Conservation (phyloP, 108 stramenopile species). For the Schizochytrium sp. region DNA sequence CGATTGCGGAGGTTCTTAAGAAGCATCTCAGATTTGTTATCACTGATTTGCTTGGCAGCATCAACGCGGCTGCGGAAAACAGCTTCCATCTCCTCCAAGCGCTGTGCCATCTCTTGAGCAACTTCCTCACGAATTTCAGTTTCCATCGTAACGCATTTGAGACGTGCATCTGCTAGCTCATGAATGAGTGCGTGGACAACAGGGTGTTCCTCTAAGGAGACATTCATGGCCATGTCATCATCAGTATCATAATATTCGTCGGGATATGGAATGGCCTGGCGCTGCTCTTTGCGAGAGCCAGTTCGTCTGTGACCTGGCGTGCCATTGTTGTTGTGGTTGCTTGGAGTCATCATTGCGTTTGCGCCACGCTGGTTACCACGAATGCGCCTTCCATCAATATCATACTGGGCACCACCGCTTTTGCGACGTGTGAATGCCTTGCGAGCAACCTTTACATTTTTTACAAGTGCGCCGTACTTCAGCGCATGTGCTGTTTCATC, state of each 20-base stretch:
- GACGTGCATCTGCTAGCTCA: constrained; percentile 50
- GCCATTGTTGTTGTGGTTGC: not conserved
- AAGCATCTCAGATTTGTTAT: constrained; percentile 48
- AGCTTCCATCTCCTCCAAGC: constrained; percentile 58
- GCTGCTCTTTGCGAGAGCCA: not conserved
- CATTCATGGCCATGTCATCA: not conserved
- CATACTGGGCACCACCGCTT: not conserved
- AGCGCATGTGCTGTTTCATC: constrained; percentile 94
- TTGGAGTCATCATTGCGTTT: not conserved
- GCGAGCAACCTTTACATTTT: constrained; percentile 71
- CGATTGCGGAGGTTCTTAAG: constrained; percentile 55
- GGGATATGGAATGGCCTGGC: not conserved
- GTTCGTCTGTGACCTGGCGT: not conserved
- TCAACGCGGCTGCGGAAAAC: constrained; percentile 47
- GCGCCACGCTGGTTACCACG: not conserved
- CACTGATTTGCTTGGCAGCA: constrained; percentile 54
- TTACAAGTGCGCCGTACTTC: constrained; percentile 83
- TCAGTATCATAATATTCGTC: constrained; percentile 17
- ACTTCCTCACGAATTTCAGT: constrained; percentile 68
- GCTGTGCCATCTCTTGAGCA: constrained; percentile 66
- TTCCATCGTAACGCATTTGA: constrained; percentile 53
- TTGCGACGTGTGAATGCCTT: not conserved
- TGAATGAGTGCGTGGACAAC: not conserved
- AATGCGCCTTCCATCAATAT: not conserved
- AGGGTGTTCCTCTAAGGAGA: constrained; percentile 28